Percentiles rank a stretch among this genome's conserved stretches.
Evolutionary conservation across 306 rosid species (phyloP).

Genomic region (Cercis canadensis): DNA sequence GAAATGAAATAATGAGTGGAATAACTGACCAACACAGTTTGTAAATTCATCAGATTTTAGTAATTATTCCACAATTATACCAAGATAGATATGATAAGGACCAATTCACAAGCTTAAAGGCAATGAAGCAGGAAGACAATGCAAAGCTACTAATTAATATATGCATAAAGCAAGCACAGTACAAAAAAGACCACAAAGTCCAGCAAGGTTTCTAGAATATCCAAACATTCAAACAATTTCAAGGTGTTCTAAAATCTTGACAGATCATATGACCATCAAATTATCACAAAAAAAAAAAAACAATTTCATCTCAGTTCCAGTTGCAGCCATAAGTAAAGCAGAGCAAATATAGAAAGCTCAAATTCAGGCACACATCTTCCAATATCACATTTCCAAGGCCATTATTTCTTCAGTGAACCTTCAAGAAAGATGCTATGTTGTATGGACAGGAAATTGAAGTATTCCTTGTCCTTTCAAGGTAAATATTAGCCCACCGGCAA

Average conservation of each 20-base stretch:
- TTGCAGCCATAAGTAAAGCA: not conserved
- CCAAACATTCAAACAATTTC: not conserved
- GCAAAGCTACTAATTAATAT: not conserved
- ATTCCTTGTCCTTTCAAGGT: not conserved
- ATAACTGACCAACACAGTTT: conserved; percentile 1
- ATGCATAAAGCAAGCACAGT: not conserved
- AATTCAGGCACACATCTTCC: not conserved
- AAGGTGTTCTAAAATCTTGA: not conserved
- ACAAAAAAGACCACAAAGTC: not conserved
- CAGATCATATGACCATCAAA: not conserved
- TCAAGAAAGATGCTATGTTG: not conserved
- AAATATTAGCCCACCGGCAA: not conserved
- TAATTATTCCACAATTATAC: conserved; percentile 29
- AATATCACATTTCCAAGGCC: not conserved
- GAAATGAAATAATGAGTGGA: not conserved
- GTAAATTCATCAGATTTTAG: not conserved
- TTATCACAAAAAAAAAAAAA: not conserved
- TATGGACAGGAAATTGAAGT: not conserved
- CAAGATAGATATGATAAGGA: not conserved
- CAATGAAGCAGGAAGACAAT: not conserved
- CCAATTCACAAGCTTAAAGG: conserved; percentile 1
- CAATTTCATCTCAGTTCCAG: not conserved
- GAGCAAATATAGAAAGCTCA: not conserved
- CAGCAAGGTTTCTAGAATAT: not conserved
- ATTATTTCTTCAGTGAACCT: not conserved